Conservation (phyloP, 139 green algal genomes). For the Choricystis sp. region DNA sequence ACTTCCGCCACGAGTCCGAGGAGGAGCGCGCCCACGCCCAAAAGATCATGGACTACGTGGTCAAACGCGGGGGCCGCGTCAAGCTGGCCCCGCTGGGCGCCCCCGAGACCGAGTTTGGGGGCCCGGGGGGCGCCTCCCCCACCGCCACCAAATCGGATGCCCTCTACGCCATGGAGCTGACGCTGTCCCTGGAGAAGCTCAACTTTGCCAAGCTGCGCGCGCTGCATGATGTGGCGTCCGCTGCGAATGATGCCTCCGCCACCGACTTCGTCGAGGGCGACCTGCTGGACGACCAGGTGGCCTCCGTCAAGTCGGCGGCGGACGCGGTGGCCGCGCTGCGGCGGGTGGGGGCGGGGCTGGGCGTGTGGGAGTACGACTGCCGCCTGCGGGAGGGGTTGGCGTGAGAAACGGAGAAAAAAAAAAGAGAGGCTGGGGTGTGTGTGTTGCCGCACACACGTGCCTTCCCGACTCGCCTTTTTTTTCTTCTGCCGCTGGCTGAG, state of each 20-base stretch:
- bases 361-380: constrained; percentile 74
- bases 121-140: not conserved
- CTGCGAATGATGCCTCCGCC: constrained; percentile 58
- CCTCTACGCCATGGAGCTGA: constrained; percentile 89
- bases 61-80: constrained; percentile 70
- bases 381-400: constrained; percentile 1
- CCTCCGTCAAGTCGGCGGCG: constrained; percentile 64
- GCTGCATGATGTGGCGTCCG: constrained; percentile 43
- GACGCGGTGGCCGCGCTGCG: constrained; percentile 75
- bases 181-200: constrained; percentile 87
- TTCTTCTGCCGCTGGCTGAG: too few species aligned
- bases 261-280: constrained; percentile 76
- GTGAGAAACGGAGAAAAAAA: not conserved
- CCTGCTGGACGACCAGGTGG: constrained; percentile 56
- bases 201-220: constrained; percentile 69
- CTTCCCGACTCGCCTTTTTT: too few species aligned
- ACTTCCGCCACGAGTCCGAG: constrained; percentile 39
- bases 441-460: not conserved
- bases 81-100: constrained; percentile 62
- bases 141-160: constrained; percentile 64
- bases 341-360: constrained; percentile 76
- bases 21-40: constrained; percentile 87
- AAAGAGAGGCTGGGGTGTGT: too few species aligned
- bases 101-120: constrained; percentile 65
- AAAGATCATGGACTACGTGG: constrained; percentile 82